Evolutionary conservation across 805 yeast species (phyloP).

Genomic region (Suhomyces sp.): DNA sequence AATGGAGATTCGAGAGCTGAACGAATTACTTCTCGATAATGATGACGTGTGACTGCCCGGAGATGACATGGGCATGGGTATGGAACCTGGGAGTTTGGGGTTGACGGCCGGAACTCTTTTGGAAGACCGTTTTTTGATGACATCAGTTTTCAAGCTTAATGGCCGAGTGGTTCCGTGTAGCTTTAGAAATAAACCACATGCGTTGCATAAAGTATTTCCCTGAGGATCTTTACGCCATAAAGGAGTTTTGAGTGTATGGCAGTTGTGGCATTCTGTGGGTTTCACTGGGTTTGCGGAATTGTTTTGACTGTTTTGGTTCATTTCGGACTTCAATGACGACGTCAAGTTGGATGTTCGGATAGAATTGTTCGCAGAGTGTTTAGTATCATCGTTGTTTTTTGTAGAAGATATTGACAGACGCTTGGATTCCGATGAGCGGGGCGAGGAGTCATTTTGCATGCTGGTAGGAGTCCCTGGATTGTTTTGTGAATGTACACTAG

Average conservation of each 20-base stretch:
- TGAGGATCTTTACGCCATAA: conserved; percentile 59
- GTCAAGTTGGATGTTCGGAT: conserved; percentile 18
- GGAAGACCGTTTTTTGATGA: conserved; percentile 55
- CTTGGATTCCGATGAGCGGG: conserved; percentile 7
- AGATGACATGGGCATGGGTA: conserved; percentile 3
- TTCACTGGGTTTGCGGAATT: conserved; percentile 3
- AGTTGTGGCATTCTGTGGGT: conserved; percentile 50
- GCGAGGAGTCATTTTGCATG: conserved; percentile 23
- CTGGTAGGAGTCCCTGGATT: conserved; percentile 27
- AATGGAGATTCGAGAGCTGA: conserved; percentile 1
- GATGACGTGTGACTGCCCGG: background rate
- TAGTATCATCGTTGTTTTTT: background rate
- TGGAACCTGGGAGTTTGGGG: background rate
- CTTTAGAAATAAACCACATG: conserved; percentile 60
- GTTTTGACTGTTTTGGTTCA: background rate
- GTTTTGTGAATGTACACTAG: background rate
- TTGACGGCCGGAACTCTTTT: conserved; percentile 24
- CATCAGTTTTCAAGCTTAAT: conserved; percentile 53
- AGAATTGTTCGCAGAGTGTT: background rate
- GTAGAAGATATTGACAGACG: background rate
- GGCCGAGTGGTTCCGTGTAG: conserved; percentile 64
- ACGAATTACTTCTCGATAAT: conserved; percentile 2
- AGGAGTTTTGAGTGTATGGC: conserved; percentile 59
- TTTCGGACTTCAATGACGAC: conserved; percentile 12
- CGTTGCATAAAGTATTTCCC: conserved; percentile 62